phyloP scores from a whole-genome alignment of 129 eudicot genomes.

The Scalesia atractyloides region DNA sequence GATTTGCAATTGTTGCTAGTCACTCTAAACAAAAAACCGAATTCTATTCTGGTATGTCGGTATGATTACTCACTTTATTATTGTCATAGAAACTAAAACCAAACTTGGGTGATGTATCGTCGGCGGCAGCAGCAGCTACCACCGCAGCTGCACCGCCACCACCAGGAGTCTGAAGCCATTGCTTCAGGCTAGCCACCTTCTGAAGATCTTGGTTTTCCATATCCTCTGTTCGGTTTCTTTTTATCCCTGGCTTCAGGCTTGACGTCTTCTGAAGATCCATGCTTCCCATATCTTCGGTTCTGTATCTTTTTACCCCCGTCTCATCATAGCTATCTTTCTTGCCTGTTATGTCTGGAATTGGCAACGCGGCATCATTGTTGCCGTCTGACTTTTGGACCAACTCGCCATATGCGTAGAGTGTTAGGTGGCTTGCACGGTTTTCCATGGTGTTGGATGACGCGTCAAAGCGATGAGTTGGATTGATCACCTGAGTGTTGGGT shows the following conservation, averaged over 20 bases:
- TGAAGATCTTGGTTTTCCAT: slow-evolving; percentile 16
- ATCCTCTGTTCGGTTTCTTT: neutral
- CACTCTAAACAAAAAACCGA: neutral
- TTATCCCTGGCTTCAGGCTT: slow-evolving; percentile 1
- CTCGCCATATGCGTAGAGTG: neutral
- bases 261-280: slow-evolving; percentile 23
- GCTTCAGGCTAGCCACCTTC: slow-evolving; percentile 23
- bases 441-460: neutral
- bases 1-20: neutral
- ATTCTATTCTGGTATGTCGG: neutral
- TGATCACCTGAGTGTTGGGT: neutral
- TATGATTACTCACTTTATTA: neutral
- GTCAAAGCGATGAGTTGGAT: slow-evolving; percentile 3
- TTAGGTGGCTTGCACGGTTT: slow-evolving; percentile 1
- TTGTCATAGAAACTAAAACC: slow-evolving; percentile 20
- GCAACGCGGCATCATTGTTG: too few species aligned
- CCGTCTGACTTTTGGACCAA: neutral
- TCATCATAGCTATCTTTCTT: too few species aligned
- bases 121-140: neutral
- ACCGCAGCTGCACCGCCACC: neutral
- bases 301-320: neutral
- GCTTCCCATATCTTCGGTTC: neutral
- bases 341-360: too few species aligned
- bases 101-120: neutral
- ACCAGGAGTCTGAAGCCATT: slow-evolving; percentile 18